Percentiles rank a stretch among this genome's conserved stretches.
These are phyloP conservation scores for Yamadazyma triangularis DNA, from an alignment of 1,139 yeast species.

Conservation along the genomic window DNA sequence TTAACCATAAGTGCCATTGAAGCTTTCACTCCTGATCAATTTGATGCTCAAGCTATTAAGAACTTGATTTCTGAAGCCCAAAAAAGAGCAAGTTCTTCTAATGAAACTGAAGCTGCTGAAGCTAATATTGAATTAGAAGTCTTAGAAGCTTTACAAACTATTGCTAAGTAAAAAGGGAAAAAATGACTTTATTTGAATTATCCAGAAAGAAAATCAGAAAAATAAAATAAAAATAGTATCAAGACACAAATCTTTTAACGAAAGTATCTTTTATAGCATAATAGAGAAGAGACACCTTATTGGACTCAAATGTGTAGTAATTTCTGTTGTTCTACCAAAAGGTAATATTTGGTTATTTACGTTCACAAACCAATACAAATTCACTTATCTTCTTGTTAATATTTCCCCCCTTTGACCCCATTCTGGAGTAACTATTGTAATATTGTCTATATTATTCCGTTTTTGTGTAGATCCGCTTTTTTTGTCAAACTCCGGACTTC, in stretches of 20 bases:
- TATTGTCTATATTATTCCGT: too few species aligned
- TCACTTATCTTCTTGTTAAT: too few species aligned
- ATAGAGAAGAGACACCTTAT: not conserved
- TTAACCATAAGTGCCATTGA: constrained; percentile 92
- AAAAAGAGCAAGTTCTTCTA: constrained; percentile 82
- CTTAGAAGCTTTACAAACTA: constrained; percentile 86
- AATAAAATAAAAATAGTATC: constrained; percentile 1
- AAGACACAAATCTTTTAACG: not conserved
- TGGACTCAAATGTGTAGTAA: too few species aligned
- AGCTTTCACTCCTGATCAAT: constrained; percentile 89
- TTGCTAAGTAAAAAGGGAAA: constrained; percentile 80
- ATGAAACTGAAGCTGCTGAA: constrained; percentile 86
- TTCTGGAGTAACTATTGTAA: too few species aligned
- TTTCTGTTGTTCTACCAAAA: too few species aligned
- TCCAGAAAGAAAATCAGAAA: not conserved
- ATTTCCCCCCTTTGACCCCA: too few species aligned
- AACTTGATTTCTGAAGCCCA: constrained; percentile 88
- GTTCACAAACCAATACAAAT: too few species aligned
- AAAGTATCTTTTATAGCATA: constrained; percentile 2
- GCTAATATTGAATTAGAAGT: constrained; percentile 96
- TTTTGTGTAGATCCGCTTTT: not conserved
- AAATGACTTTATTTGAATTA: too few species aligned
- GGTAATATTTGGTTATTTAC: too few species aligned
- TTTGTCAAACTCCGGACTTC: not conserved
- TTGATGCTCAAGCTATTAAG: constrained; percentile 78